Conservation (phyloP, 768 basidiomycete genomes). For the Jaapia argillacea region DNA sequence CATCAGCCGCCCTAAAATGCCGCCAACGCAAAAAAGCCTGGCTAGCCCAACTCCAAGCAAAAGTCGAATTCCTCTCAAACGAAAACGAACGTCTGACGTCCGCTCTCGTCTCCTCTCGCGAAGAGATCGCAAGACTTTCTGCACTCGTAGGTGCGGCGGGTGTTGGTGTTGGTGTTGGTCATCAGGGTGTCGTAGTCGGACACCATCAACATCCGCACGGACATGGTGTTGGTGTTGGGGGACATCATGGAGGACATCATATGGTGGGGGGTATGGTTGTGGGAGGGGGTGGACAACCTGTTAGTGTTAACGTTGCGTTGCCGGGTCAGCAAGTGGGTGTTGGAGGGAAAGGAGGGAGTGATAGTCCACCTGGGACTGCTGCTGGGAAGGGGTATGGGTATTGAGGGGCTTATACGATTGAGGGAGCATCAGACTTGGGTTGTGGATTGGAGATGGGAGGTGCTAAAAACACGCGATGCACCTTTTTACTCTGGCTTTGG, state of each 20-base stretch:
- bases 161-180: conserved; percentile 23
- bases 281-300: conserved; percentile 21
- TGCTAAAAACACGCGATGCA: no score
- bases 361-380: conserved; percentile 19
- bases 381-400: conserved; percentile 31
- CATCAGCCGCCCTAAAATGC: conserved; percentile 97
- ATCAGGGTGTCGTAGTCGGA: neutral
- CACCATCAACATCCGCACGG: neutral
- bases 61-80: conserved; percentile 84
- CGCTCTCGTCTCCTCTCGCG: conserved; percentile 79
- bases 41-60: conserved; percentile 85
- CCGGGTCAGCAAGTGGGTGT: conserved; percentile 6
- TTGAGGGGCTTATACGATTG: conserved; percentile 7
- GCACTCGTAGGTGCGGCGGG: conserved; percentile 61
- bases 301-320: conserved; percentile 33
- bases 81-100: conserved; percentile 92
- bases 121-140: conserved; percentile 82
- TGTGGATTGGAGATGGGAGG: no score
- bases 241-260: neutral
- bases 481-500: no score
- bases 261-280: neutral
- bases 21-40: conserved; percentile 99
- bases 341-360: conserved; percentile 18
- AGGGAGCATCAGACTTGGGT: no score
- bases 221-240: neutral